Conservation (phyloP, 495 filamentous ascomycete genomes). For the Xylona heveae region DNA sequence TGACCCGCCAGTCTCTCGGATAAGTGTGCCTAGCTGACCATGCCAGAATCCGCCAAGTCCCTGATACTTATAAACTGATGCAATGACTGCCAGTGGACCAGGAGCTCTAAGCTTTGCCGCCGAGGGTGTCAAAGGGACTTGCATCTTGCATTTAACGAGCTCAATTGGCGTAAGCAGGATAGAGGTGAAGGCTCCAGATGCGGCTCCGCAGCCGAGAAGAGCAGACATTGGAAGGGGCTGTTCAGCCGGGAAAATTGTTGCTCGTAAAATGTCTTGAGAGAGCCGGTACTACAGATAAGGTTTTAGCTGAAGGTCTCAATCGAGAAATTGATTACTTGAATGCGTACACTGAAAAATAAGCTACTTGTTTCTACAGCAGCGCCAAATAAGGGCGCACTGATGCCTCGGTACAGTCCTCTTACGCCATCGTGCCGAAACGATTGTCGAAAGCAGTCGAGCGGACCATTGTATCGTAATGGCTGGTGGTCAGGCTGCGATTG, state of each 20-base stretch:
- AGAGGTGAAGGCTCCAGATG: slow-evolving; percentile 76
- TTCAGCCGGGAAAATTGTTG: slow-evolving; percentile 27
- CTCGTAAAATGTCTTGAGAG: slow-evolving; percentile 32
- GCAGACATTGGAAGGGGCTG: slow-evolving; percentile 44
- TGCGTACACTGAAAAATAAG: slow-evolving; percentile 59
- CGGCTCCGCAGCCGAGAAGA: slow-evolving; percentile 55
- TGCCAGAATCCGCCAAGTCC: slow-evolving; percentile 83
- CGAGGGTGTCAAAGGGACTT: slow-evolving; percentile 32
- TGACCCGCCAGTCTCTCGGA: slow-evolving; percentile 81
- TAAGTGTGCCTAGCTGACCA: slow-evolving; percentile 79
- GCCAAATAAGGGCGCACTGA: slow-evolving; percentile 74
- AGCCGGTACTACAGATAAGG: slow-evolving; percentile 8
- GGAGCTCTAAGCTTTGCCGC: slow-evolving; percentile 5
- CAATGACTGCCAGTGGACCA: slow-evolving; percentile 38
- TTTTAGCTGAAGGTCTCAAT: background rate
- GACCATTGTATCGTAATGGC: slow-evolving; percentile 66
- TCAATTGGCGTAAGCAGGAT: slow-evolving; percentile 87
- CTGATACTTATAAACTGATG: slow-evolving; percentile 55
- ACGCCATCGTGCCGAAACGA: slow-evolving; percentile 54
- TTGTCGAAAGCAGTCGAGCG: slow-evolving; percentile 83
- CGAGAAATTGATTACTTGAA: background rate
- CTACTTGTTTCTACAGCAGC: slow-evolving; percentile 87
- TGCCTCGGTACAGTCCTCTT: slow-evolving; percentile 72
- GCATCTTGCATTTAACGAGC: slow-evolving; percentile 96
- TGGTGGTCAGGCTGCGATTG: slow-evolving; percentile 58